A percentile compares a stretch with the other conserved stretches of the same genome.
Conservation (phyloP, 176 grass and related monocot genomes). For the Urochloa ruziziensis region DNA sequence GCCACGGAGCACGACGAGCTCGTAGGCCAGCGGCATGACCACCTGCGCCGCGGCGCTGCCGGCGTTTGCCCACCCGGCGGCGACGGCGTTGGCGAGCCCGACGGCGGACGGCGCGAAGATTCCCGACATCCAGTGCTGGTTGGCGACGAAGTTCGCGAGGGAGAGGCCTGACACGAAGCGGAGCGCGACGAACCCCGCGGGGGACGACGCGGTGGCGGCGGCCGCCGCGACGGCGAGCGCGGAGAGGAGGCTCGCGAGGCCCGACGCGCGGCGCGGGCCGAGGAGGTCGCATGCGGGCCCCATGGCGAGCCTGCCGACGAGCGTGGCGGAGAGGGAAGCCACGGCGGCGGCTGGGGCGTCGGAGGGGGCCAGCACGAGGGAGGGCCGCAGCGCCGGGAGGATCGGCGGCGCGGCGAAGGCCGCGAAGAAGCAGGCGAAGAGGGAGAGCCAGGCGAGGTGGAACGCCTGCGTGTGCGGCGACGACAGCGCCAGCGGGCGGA, state of each 20-base stretch:
- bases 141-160: conserved; percentile 80
- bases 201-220: conserved; percentile 34
- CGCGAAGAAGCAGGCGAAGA: conserved; percentile 80
- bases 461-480: too few species aligned
- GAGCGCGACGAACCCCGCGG: conserved; percentile 51
- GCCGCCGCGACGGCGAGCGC: conserved; percentile 32
- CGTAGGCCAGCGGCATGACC: conserved; percentile 68
- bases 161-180: conserved; percentile 64
- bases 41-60: conserved; percentile 67
- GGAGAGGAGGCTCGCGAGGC: conserved; percentile 24
- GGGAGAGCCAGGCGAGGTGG: conserved; percentile 60
- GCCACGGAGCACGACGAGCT: conserved; percentile 45
- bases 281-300: conserved; percentile 67
- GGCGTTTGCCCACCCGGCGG: conserved; percentile 66
- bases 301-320: conserved; percentile 54
- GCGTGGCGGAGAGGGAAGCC: conserved; percentile 44
- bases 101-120: conserved; percentile 66
- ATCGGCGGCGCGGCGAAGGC: conserved; percentile 69
- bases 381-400: conserved; percentile 45
- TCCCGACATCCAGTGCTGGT: conserved; percentile 86
- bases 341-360: conserved; percentile 47
- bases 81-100: conserved; percentile 64
- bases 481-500: too few species aligned
- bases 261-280: conserved; percentile 58
- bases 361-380: conserved; percentile 43